These are phyloP conservation scores for Penicillium herquei DNA, from an alignment of 495 filamentous ascomycete genomes.

Conservation along the genomic window DNA sequence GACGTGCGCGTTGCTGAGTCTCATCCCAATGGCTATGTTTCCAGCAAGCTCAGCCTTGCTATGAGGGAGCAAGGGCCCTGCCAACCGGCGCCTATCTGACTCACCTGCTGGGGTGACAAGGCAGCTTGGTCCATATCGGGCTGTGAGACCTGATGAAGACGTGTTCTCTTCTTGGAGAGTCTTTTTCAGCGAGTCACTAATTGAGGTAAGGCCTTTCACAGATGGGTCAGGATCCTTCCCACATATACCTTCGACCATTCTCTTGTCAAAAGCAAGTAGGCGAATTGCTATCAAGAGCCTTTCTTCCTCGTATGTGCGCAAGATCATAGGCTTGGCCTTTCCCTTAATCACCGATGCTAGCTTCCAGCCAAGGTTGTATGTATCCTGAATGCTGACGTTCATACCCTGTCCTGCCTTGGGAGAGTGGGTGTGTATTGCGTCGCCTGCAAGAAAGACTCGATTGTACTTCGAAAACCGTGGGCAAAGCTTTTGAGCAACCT, in stretches of 20 bases:
- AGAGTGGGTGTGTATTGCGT: slow-evolving; percentile 50
- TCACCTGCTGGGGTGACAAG: neutral
- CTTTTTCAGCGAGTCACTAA: neutral
- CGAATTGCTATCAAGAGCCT: slow-evolving; percentile 38
- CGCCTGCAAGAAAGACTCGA: slow-evolving; percentile 46
- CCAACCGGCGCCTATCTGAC: too few relatives aligned
- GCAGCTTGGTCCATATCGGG: neutral
- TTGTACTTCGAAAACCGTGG: neutral
- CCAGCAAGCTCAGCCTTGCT: neutral
- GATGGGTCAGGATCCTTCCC: neutral
- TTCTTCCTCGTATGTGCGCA: slow-evolving; percentile 43
- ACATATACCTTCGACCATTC: slow-evolving; percentile 18
- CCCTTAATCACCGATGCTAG: slow-evolving; percentile 38
- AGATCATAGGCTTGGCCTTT: slow-evolving; percentile 24
- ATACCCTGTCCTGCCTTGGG: slow-evolving; percentile 51
- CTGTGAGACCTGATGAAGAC: neutral
- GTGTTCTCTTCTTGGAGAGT: neutral
- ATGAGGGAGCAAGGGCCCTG: too few relatives aligned
- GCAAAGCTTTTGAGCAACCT: neutral
- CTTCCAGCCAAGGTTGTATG: slow-evolving; percentile 51
- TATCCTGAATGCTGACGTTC: slow-evolving; percentile 52
- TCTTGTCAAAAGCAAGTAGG: slow-evolving; percentile 44
- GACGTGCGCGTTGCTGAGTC: neutral
- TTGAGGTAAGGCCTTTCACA: too few relatives aligned
- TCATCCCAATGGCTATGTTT: neutral